phyloP scores from a whole-genome alignment of 1,284 basidiomycete species.

The Malassezia caprae region DNA sequence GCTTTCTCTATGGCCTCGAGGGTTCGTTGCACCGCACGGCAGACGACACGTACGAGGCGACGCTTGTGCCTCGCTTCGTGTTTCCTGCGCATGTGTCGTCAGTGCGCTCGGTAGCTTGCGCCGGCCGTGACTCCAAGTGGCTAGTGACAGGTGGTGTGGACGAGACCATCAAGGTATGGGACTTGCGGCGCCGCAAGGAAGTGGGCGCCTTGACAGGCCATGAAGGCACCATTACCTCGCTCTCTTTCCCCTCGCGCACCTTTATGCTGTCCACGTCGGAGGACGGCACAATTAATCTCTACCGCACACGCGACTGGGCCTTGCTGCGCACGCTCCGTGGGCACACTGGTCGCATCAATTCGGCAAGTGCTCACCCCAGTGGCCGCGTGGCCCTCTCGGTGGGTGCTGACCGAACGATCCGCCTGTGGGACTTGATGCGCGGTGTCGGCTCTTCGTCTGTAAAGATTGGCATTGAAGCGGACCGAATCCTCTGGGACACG shows the following conservation, averaged over 20 bases:
- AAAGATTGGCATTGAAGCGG: slow-evolving; percentile 52
- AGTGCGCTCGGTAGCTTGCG: slow-evolving; percentile 63
- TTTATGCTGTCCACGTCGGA: slow-evolving; percentile 81
- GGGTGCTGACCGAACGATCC: slow-evolving; percentile 74
- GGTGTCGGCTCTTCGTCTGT: slow-evolving; percentile 79
- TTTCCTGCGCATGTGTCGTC: slow-evolving; percentile 92
- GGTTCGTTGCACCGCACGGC: slow-evolving; percentile 53
- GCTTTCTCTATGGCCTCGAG: slow-evolving; percentile 80
- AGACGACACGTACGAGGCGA: slow-evolving; percentile 30
- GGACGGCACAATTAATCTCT: slow-evolving; percentile 66
- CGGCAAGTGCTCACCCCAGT: slow-evolving; percentile 78
- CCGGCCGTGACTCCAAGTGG: slow-evolving; percentile 67
- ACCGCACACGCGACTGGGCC: slow-evolving; percentile 84
- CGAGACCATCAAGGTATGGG: slow-evolving; percentile 96
- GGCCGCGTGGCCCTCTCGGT: slow-evolving; percentile 82
- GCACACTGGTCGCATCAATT: slow-evolving; percentile 83
- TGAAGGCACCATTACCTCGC: slow-evolving; percentile 81
- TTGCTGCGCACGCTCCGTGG: slow-evolving; percentile 78
- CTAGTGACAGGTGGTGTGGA: slow-evolving; percentile 86
- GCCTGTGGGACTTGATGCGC: slow-evolving; percentile 98
- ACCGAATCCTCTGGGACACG: slow-evolving; percentile 32
- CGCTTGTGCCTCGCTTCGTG: slow-evolving; percentile 71
- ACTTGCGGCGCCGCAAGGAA: slow-evolving; percentile 76
- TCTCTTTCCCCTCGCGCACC: slow-evolving; percentile 75
- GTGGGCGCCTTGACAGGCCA: slow-evolving; percentile 86